Percentiles rank a stretch among this genome's conserved stretches.
Conservation (phyloP, 2,329 filamentous ascomycete genomes). For the Ophiocordyceps camponoti-rufipedis region DNA sequence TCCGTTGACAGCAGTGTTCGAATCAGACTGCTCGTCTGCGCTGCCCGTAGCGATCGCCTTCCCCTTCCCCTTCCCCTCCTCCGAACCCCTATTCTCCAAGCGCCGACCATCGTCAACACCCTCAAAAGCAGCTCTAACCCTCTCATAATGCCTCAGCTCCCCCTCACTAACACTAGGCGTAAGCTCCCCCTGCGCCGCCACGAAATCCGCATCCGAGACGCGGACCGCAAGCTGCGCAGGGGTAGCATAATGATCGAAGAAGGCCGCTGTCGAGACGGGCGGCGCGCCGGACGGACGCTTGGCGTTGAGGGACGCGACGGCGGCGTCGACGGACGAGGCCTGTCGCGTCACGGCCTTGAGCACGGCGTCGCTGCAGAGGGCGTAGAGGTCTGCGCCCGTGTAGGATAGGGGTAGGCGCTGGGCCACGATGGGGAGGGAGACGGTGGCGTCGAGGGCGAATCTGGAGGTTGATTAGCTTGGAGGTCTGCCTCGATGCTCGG, state of each 20-base stretch:
- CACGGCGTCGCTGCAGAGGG: conserved; percentile 95
- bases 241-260: conserved; percentile 82
- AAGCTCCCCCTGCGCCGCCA: conserved; percentile 63
- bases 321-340: conserved; percentile 64
- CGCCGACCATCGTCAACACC: conserved; percentile 17
- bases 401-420: conserved; percentile 80
- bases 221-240: conserved; percentile 70
- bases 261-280: conserved; percentile 71
- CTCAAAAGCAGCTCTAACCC: conserved; percentile 70
- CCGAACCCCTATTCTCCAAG: background rate
- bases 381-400: conserved; percentile 94
- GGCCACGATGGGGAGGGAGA: conserved; percentile 61
- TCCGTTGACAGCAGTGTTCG: conserved; percentile 8
- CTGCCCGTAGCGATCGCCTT: conserved; percentile 15
- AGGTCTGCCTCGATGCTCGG: background rate
- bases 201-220: conserved; percentile 79
- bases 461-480: conserved; percentile 20
- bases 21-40: background rate
- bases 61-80: conserved; percentile 13
- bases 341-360: conserved; percentile 93
- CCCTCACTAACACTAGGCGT: conserved; percentile 88
- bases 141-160: conserved; percentile 80
- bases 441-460: conserved; percentile 65
- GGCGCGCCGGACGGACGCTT: conserved; percentile 12
- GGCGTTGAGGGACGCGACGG: conserved; percentile 53